Evolutionary conservation across 75 land plant genomes (phyloP).

Genomic region (Chamaecyparis obtusa): DNA sequence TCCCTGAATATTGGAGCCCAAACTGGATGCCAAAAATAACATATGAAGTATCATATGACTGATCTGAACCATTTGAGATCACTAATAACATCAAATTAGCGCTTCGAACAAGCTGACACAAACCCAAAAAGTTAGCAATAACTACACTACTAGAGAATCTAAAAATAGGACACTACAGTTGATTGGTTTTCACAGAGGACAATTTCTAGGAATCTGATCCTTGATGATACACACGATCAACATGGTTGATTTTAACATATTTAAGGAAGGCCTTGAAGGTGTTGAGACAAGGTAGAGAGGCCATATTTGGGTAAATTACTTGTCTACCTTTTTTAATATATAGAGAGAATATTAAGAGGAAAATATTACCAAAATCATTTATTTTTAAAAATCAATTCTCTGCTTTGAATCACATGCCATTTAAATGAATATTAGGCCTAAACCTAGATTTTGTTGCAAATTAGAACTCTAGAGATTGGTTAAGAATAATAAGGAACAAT

Average conservation of each 20-base stretch:
- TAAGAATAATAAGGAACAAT: background rate
- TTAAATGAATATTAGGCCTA: background rate
- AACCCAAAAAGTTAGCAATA: too few species aligned
- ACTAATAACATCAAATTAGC: too few species aligned
- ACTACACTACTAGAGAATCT: too few species aligned
- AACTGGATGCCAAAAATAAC: too few species aligned
- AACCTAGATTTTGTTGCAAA: background rate
- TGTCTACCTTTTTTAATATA: too few species aligned
- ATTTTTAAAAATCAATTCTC: background rate
- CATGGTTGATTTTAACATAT: background rate
- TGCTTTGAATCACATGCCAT: background rate
- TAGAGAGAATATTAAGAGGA: too few species aligned
- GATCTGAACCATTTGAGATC: too few species aligned
- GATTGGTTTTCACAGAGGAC: background rate
- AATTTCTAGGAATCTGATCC: background rate
- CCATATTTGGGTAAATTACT: background rate
- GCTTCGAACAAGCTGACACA: too few species aligned
- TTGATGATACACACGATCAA: background rate
- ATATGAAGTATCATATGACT: too few species aligned
- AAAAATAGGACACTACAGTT: background rate
- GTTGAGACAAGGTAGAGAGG: background rate
- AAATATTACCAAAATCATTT: too few species aligned
- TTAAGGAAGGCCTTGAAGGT: background rate
- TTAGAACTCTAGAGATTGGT: background rate
- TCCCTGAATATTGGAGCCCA: too few species aligned